These are phyloP conservation scores for Cladosporium phlei DNA, from an alignment of 2,329 filamentous ascomycete species.

Conservation along the genomic window DNA sequence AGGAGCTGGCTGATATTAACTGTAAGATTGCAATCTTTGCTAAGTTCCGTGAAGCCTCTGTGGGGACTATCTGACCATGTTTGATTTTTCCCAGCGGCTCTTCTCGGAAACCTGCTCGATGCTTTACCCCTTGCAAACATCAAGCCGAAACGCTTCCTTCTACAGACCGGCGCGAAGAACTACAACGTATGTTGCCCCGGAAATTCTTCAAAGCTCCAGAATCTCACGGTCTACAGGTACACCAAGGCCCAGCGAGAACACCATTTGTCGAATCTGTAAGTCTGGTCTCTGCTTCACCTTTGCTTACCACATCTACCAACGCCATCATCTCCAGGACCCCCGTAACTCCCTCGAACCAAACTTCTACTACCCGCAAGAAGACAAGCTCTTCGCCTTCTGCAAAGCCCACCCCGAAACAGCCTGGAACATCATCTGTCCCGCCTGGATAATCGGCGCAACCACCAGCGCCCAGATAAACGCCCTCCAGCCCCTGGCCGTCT, in stretches of 20 bases:
- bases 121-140: constrained; percentile 41
- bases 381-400: constrained; percentile 44
- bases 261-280: constrained; percentile 46
- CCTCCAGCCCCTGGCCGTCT: constrained; percentile 46
- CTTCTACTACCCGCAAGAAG: constrained; percentile 51
- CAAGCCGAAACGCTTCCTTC: constrained; percentile 44
- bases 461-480: constrained; percentile 49
- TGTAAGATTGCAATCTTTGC: constrained; percentile 28
- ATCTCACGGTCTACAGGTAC: constrained; percentile 25
- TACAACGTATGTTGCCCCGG: constrained; percentile 34
- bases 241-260: constrained; percentile 41
- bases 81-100: constrained; percentile 44
- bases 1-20: constrained; percentile 48
- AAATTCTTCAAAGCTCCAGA: not conserved
- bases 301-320: no score
- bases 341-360: constrained; percentile 44
- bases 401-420: constrained; percentile 26
- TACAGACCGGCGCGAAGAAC: constrained; percentile 52
- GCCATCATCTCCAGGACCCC: no score
- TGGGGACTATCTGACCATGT: no score
- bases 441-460: constrained; percentile 46
- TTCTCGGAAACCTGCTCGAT: constrained; percentile 47
- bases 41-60: not conserved
- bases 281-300: no score
- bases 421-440: constrained; percentile 48